phyloP scores from a whole-genome alignment of 2,329 filamentous ascomycete species.

The Geosmithia putterillii region DNA sequence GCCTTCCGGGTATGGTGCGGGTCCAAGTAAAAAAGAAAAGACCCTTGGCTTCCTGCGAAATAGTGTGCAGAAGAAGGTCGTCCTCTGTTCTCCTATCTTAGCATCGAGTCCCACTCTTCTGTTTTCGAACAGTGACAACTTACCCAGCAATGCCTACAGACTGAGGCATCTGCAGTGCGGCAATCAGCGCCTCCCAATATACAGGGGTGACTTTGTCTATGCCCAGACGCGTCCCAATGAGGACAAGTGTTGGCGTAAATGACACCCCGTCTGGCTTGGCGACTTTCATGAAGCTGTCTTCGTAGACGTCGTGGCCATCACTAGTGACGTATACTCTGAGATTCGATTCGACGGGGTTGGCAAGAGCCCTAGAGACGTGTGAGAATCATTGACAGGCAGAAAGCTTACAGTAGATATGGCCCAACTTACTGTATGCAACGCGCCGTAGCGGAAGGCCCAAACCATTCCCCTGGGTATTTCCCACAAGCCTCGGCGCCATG shows the following conservation, averaged over 20 bases:
- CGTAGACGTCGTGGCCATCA: slow-evolving; percentile 84
- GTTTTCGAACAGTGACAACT: slow-evolving; percentile 12
- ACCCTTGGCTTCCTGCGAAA: slow-evolving; percentile 50
- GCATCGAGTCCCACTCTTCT: not conserved
- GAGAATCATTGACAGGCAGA: not conserved
- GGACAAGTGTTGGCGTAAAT: slow-evolving; percentile 76
- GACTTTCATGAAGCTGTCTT: slow-evolving; percentile 72
- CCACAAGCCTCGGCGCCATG: slow-evolving; percentile 80
- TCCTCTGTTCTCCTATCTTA: slow-evolving; percentile 41
- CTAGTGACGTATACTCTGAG: slow-evolving; percentile 81
- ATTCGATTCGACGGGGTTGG: slow-evolving; percentile 49
- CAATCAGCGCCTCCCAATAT: slow-evolving; percentile 88
- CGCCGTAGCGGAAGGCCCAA: slow-evolving; percentile 92
- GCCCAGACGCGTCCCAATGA: slow-evolving; percentile 79
- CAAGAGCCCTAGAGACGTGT: slow-evolving; percentile 50
- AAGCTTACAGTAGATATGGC: not conserved
- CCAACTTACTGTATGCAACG: slow-evolving; percentile 74
- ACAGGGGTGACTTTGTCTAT: slow-evolving; percentile 91
- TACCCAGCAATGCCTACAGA: slow-evolving; percentile 95
- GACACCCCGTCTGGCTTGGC: slow-evolving; percentile 52
- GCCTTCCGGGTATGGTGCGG: slow-evolving; percentile 76
- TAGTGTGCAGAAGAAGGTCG: slow-evolving; percentile 77
- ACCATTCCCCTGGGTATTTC: slow-evolving; percentile 96
- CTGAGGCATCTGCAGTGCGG: slow-evolving; percentile 74
- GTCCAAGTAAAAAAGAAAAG: slow-evolving; percentile 86